Evolutionary conservation across 192 early-diverging fungal genomes (phyloP).

Genomic region (Phycomyces blakesleeanus): DNA sequence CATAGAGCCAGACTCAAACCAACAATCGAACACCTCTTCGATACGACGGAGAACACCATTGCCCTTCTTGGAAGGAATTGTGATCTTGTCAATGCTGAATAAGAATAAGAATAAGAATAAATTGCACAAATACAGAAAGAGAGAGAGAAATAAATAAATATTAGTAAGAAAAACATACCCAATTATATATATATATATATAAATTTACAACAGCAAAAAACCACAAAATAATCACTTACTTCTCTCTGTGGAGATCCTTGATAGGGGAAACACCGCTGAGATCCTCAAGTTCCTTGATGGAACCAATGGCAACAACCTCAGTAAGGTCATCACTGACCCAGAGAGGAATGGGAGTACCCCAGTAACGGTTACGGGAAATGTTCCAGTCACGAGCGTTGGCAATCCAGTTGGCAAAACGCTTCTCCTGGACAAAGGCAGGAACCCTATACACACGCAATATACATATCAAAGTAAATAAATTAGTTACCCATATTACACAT

Average conservation of each 20-base stretch:
- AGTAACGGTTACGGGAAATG: constrained; percentile 95
- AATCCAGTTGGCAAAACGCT: constrained; percentile 98
- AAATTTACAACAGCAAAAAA: too few species aligned
- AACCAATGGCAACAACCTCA: constrained; percentile 89
- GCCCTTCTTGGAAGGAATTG: constrained; percentile 90
- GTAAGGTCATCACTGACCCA: constrained; percentile 93
- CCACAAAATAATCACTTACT: not conserved
- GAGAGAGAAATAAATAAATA: too few species aligned
- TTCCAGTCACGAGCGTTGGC: constrained; percentile 96
- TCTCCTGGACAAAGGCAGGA: constrained; percentile 93
- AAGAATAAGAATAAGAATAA: too few species aligned
- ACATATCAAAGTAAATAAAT: too few species aligned
- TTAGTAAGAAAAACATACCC: too few species aligned
- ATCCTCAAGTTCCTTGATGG: constrained; percentile 83
- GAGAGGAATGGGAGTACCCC: constrained; percentile 99
- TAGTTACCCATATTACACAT: too few species aligned
- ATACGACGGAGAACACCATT: constrained; percentile 81
- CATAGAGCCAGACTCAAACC: constrained; percentile 98
- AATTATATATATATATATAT: too few species aligned
- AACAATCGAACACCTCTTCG: constrained; percentile 98
- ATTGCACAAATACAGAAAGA: too few species aligned
- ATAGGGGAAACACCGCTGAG: constrained; percentile 81
- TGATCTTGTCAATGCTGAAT: constrained; percentile 85
- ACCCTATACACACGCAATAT: constrained; percentile 51
- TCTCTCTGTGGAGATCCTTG: constrained; percentile 94